Conservation (phyloP, 306 rosid genomes). For the Echinosophora koreensis region DNA sequence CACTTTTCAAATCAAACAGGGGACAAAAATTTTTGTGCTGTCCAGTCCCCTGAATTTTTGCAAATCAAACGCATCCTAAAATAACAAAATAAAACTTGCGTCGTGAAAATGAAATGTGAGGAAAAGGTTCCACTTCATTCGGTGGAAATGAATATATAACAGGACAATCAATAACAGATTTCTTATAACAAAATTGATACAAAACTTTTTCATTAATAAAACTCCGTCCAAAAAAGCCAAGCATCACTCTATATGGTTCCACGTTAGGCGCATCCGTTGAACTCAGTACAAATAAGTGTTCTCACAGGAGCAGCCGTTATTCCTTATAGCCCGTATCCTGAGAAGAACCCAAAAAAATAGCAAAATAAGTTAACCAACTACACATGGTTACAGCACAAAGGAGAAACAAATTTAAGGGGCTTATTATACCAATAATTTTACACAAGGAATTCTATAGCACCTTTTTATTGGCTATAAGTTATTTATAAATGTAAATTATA, state of each 20-base stretch:
- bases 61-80: too few species aligned
- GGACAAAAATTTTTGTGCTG: too few species aligned
- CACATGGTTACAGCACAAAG: neutral
- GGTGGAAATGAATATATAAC: neutral
- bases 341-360: neutral
- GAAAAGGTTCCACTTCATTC: neutral
- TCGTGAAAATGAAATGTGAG: neutral
- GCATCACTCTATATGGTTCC: slow-evolving; percentile 27
- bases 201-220: too few species aligned
- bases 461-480: too few species aligned
- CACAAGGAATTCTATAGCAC: neutral
- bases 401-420: neutral
- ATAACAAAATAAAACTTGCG: neutral
- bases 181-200: neutral
- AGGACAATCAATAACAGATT: neutral
- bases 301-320: neutral
- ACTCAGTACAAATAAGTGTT: slow-evolving; percentile 13
- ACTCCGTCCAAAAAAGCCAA: too few species aligned
- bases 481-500: too few species aligned
- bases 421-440: neutral
- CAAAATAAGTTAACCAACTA: neutral
- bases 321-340: slow-evolving; percentile 73
- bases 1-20: too few species aligned
- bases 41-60: too few species aligned
- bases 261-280: slow-evolving; percentile 30